Percentiles rank a stretch among this genome's conserved stretches.
These are phyloP conservation scores for Paramecium pentaurelia DNA, from an alignment of 73 alveolate species.

Conservation along the genomic window DNA sequence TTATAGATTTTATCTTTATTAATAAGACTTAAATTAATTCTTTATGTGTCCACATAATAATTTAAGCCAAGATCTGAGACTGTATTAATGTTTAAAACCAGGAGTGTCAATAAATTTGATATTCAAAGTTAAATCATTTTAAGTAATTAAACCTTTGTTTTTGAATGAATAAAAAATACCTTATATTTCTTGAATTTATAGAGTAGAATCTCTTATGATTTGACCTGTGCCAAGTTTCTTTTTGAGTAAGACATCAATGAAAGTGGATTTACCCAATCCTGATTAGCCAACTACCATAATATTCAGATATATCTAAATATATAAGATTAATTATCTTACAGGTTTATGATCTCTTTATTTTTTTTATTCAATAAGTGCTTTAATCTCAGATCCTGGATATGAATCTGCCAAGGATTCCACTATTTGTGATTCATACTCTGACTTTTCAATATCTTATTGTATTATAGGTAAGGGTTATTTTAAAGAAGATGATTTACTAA, in stretches of 20 bases:
- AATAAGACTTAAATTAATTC: background rate
- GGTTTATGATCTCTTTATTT: background rate
- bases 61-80: slow-evolving; percentile 13
- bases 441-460: background rate
- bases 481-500: background rate
- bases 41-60: background rate
- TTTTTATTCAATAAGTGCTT: background rate
- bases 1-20: background rate
- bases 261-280: slow-evolving; percentile 58
- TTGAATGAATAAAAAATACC: background rate
- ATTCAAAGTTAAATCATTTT: background rate
- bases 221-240: background rate
- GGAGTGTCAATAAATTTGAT: slow-evolving; percentile 49
- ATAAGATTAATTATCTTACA: background rate
- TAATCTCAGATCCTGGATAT: slow-evolving; percentile 27
- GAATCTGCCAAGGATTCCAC: background rate
- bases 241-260: slow-evolving; percentile 48
- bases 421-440: slow-evolving; percentile 30
- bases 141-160: background rate
- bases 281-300: slow-evolving; percentile 53
- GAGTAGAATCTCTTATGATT: background rate
- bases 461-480: slow-evolving; percentile 5
- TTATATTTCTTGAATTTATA: background rate
- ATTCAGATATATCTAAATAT: background rate
- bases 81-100: background rate